Evolutionary conservation across 495 filamentous ascomycete species (phyloP), one percentile per base, ranked within the genome.

Genomic region (Clavariopsis aquatica): DNA sequence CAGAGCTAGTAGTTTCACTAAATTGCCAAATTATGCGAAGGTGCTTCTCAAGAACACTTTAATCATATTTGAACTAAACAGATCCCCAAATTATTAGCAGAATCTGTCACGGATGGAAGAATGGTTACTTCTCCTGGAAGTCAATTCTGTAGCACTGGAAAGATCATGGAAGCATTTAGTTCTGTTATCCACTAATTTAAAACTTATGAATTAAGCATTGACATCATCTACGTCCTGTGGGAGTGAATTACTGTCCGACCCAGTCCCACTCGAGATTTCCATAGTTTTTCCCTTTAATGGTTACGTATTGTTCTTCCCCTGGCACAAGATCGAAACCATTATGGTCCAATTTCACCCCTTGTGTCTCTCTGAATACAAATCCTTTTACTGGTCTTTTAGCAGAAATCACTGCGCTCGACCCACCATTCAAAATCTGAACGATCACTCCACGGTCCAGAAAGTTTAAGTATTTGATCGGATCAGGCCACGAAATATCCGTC

Each of bases 311-410:
- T 22, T 10, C 26, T 26, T 64, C 64, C 7, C 54, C 68, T 1
- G 68, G 68, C 49, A 65, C 34, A 15, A 70, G 7, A 57, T 70
- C 68, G 17, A 70, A 60, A 8, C 58, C 59, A 49, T 68, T 70
- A 29, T 70, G 59, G 28, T 54, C 60, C 19, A 65, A 19, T 27
- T 41, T 57, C 10, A 69, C 52, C 20, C 63, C 63, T 28, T 62
- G 24, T 46, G 38, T 62, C 34, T 69, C 66, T 12, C 36, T 49
- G 43, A 67, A 64, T 22, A 64, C 55, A 54, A 70, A 65, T 4
- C 64, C 68, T 27, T 70, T 70, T 8, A 70, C 63, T 26, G 68
- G 68, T 22, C 56, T 57, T n/a, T 23, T 15, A 2, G 46, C 28
- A 12, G 57, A 27, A 20, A 66, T 29, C 4, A 29, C 52, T 15